Percentiles rank a stretch among this genome's conserved stretches.
These are phyloP conservation scores for Aspergillus fructus DNA, from an alignment of 2,329 filamentous ascomycete species.

Conservation along the genomic window DNA sequence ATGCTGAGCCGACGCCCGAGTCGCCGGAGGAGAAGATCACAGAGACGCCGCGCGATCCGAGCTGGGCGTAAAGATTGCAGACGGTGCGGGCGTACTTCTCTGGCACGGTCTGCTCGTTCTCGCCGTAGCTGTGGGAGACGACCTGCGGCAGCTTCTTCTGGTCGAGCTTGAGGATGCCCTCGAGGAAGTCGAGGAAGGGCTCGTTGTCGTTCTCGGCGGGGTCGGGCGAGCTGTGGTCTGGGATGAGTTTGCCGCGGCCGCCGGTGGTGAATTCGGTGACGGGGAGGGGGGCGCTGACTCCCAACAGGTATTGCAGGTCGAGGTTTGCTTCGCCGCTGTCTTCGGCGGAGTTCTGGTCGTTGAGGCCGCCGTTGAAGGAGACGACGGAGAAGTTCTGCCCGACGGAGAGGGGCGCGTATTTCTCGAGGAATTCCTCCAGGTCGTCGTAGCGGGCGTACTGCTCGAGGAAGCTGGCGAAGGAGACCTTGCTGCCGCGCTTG, in stretches of 20 bases:
- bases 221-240: slow-evolving; percentile 49
- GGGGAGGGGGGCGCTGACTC: slow-evolving; percentile 44
- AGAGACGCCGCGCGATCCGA: slow-evolving; percentile 51
- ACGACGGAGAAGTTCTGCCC: slow-evolving; percentile 47
- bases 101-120: slow-evolving; percentile 42
- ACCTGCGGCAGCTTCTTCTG: slow-evolving; percentile 35
- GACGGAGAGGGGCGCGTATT: slow-evolving; percentile 40
- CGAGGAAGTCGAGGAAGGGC: slow-evolving; percentile 42
- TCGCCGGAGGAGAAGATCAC: slow-evolving; percentile 52
- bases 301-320: slow-evolving; percentile 51
- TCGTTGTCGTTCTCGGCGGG: slow-evolving; percentile 46
- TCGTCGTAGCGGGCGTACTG: slow-evolving; percentile 51
- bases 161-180: slow-evolving; percentile 31
- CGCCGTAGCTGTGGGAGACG: slow-evolving; percentile 43
- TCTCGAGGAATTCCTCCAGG: slow-evolving; percentile 40
- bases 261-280: slow-evolving; percentile 50
- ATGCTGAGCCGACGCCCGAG: slow-evolving; percentile 43
- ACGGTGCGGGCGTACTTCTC: slow-evolving; percentile 37
- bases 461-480: slow-evolving; percentile 50
- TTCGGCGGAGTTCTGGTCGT: slow-evolving; percentile 35
- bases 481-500: slow-evolving; percentile 40
- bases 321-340: slow-evolving; percentile 52
- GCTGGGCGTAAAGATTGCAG: slow-evolving; percentile 49
- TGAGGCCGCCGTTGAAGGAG: slow-evolving; percentile 42
- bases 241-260: slow-evolving; percentile 47